Conservation (phyloP, 2,329 filamentous ascomycete species). For the Dothideomycetidae sp. region DNA sequence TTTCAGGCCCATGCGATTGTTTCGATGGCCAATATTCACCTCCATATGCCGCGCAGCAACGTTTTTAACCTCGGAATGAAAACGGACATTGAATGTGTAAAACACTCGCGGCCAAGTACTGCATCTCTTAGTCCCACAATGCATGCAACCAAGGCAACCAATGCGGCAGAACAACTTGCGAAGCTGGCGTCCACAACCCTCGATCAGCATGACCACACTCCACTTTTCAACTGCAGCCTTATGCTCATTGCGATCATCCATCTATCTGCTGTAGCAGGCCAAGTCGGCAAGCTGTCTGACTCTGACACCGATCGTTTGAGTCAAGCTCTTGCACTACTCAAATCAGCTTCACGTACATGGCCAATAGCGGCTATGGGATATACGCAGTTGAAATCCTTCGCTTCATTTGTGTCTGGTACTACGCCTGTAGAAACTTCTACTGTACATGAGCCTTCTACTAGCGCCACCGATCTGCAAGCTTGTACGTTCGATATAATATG, state of each 20-base stretch:
- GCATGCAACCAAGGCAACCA: constrained; percentile 69
- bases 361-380: constrained; percentile 55
- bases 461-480: too few relatives aligned
- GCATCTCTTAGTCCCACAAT: constrained; percentile 37
- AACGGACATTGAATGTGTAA: constrained; percentile 30
- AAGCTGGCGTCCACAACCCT: constrained; percentile 57
- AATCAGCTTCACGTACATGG: constrained; percentile 55
- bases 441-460: too few relatives aligned
- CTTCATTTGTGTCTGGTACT: constrained; percentile 21
- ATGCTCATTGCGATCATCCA: constrained; percentile 70
- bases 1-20: constrained; percentile 81
- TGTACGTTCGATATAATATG: too few relatives aligned
- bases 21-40: constrained; percentile 48
- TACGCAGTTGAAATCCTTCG: constrained; percentile 61
- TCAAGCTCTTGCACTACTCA: constrained; percentile 63
- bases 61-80: constrained; percentile 48
- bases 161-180: constrained; percentile 64
- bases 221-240: constrained; percentile 71
- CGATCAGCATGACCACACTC: constrained; percentile 33
- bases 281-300: constrained; percentile 42
- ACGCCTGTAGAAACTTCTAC: too few relatives aligned
- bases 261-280: constrained; percentile 58
- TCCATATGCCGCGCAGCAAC: constrained; percentile 66
- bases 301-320: constrained; percentile 53
- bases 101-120: constrained; percentile 36